Evolutionary conservation across 164 flowering plant species (phyloP), one percentile per base, ranked within the genome.

Genomic region (Echeveria elegans): DNA sequence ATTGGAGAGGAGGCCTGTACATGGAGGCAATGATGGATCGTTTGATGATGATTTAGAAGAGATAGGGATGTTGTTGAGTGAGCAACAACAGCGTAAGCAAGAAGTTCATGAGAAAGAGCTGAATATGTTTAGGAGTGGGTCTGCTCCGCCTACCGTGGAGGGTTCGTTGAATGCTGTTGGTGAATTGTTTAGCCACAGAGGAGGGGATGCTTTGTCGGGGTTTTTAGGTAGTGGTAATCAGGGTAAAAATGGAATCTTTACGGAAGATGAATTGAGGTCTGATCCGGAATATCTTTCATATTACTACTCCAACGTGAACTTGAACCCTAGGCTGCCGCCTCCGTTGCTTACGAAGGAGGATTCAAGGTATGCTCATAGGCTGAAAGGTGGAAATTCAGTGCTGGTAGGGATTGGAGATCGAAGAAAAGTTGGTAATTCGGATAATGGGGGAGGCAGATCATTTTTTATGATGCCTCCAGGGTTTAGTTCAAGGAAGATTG

Each of bases 121-220:
- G 2, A 86, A 81, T 69, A 43, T 84, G 67, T 86, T 69, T 66
- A 75, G 97, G 65, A 91, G 96, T 74, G 97, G 97, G 43, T 87
- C 93, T 45, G 90, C 91, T 26, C 95, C 90, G 15, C 92, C 95
- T 0, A 84, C 89, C 21, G 87, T 90, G n/a, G 89, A 91, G 75
- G 97, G 97, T 28, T 87, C 96, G 0, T 61, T 89, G 67, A 78
- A 72, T 70, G 96, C 97, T 0, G 85, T 83, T 37, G 92, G 88
- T 65, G 88, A 90, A 12, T 67, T 87, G 67, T 83, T 86, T 47
- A 3, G 58, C 28, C 26, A 52, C 14, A 12, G 14, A 5, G 75
- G 74, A 6, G 71, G 63, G 23, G 67, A 70, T 4, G 69, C 76
- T 23, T 73, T 81, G 66, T 43, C 82, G 14, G 91, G 78, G 61